A percentile compares a stretch with the other conserved stretches of the same genome.
Evolutionary conservation across 805 yeast species (phyloP).

Genomic region (Hanseniaspora occidentalis): DNA sequence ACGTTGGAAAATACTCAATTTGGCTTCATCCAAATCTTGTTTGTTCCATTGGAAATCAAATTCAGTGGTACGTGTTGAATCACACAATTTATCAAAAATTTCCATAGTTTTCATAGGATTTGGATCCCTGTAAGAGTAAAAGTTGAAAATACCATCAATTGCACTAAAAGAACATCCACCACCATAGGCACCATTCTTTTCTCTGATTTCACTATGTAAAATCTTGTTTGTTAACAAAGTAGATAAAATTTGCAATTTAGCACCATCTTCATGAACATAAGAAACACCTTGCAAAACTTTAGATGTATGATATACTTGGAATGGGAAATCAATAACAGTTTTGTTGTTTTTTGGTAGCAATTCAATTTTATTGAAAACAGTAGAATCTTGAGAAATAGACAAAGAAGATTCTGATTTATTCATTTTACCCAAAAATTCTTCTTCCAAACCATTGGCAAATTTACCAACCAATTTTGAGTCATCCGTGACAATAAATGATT

Average conservation of each 20-base stretch:
- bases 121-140: constrained; percentile 91
- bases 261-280: constrained; percentile 63
- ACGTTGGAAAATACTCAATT: constrained; percentile 79
- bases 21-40: constrained; percentile 75
- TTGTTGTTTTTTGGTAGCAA: constrained; percentile 18
- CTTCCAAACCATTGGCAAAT: constrained; percentile 3
- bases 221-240: constrained; percentile 71
- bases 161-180: constrained; percentile 85
- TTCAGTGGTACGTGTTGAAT: constrained; percentile 31
- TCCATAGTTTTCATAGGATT: constrained; percentile 58
- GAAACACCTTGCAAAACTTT: constrained; percentile 52
- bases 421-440: not conserved
- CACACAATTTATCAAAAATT: constrained; percentile 42
- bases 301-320: constrained; percentile 79
- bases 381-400: not conserved
- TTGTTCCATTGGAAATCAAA: constrained; percentile 33
- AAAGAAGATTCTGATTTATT: not conserved
- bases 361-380: constrained; percentile 2
- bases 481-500: constrained; percentile 49
- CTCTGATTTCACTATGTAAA: constrained; percentile 81
- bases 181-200: constrained; percentile 96
- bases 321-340: constrained; percentile 59
- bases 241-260: constrained; percentile 71
- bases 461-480: constrained; percentile 21
- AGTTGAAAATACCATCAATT: constrained; percentile 65